phyloP scores from a whole-genome alignment of 345 rosid genomes.

The Trapa incisa region DNA sequence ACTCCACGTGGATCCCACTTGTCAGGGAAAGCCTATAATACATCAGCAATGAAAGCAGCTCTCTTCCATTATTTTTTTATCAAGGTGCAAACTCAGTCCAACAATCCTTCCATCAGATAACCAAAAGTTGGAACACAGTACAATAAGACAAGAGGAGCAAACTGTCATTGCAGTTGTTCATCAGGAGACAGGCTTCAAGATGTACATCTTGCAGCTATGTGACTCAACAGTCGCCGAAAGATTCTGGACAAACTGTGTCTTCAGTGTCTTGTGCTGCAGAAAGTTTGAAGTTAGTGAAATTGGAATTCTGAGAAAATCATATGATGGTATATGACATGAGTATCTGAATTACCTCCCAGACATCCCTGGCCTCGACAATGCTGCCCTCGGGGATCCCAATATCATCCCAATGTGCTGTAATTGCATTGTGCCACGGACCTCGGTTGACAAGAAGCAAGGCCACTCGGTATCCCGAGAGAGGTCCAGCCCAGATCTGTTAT shows the following conservation, averaged over 20 bases:
- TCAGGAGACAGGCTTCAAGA: no score
- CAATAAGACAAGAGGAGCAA: not conserved
- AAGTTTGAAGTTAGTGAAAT: not conserved
- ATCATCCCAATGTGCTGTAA: slow-evolving; percentile 69
- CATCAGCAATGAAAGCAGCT: no score
- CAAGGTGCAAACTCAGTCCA: no score
- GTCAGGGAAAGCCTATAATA: no score
- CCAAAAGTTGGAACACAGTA: no score
- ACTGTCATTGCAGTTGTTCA: no score
- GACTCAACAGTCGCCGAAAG: slow-evolving; percentile 26
- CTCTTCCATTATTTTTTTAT: no score
- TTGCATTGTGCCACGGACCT: slow-evolving; percentile 22
- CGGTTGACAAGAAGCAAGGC: slow-evolving; percentile 53
- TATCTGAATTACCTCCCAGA: slow-evolving; percentile 48
- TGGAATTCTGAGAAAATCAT: no score
- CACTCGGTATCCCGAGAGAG: slow-evolving; percentile 44
- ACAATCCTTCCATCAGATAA: no score
- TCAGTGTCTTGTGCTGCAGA: slow-evolving; percentile 61
- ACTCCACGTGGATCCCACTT: no score
- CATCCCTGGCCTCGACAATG: slow-evolving; percentile 53
- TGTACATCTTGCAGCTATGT: no score
- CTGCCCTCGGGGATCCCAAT: slow-evolving; percentile 41
- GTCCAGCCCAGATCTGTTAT: slow-evolving; percentile 73
- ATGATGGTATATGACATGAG: not conserved
- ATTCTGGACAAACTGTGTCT: slow-evolving; percentile 35